Conservation (phyloP, 1,284 basidiomycete species). For the Trichosporon faecale region DNA sequence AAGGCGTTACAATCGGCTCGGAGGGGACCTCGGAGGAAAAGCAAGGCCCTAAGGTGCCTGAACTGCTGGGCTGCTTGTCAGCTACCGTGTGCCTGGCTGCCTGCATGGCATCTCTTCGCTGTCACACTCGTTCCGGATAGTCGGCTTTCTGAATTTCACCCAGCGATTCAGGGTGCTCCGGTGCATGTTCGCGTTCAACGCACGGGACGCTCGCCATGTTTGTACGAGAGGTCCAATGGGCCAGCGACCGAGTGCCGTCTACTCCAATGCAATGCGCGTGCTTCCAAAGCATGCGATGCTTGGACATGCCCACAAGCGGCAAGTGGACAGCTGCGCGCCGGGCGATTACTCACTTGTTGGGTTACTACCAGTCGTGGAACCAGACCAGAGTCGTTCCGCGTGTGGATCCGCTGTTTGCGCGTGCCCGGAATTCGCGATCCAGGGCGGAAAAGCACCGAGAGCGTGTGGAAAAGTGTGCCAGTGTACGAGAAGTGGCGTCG, state of each 20-base stretch:
- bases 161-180: background rate
- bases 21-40: background rate
- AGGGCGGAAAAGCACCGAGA: background rate
- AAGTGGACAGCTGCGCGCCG: background rate
- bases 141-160: background rate
- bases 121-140: constrained; percentile 3
- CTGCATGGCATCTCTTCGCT: background rate
- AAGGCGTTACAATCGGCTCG: constrained; percentile 1
- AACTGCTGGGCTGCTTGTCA: background rate
- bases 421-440: background rate
- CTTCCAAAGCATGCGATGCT: background rate
- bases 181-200: background rate
- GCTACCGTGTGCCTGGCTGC: background rate
- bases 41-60: background rate
- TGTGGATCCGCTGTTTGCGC: background rate
- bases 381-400: background rate
- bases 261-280: too few species aligned
- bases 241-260: too few species aligned
- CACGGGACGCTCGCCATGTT: background rate
- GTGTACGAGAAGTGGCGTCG: background rate
- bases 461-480: background rate
- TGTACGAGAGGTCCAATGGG: background rate
- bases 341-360: background rate
- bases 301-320: background rate
- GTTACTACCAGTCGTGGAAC: background rate